Evolutionary conservation across 2,329 filamentous ascomycete genomes (phyloP).

Genomic region (Alternaria gansuensis): DNA sequence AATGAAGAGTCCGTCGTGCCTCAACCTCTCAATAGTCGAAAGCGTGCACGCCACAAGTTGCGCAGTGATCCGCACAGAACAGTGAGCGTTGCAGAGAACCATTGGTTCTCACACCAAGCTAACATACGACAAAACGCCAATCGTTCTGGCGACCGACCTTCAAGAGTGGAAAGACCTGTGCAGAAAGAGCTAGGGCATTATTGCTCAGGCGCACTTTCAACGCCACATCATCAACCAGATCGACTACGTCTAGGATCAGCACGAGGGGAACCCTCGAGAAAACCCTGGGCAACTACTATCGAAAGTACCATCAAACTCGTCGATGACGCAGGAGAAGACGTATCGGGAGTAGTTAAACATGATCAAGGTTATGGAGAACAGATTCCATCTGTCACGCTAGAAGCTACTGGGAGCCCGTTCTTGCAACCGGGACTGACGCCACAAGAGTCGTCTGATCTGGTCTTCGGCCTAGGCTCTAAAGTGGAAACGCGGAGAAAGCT

Average conservation of each 20-base stretch:
- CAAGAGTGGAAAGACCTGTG: not conserved
- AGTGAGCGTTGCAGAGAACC: not conserved
- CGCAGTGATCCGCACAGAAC: not conserved
- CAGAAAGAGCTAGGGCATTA: not conserved
- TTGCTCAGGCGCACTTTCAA: not conserved
- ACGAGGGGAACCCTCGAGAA: not conserved
- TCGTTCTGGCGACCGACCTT: not conserved
- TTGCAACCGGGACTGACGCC: conserved; percentile 18
- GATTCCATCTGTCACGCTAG: not conserved
- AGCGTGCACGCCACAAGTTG: not conserved
- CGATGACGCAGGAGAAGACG: not conserved
- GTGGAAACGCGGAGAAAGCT: not conserved
- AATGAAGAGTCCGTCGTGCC: not conserved
- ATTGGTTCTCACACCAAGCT: not conserved
- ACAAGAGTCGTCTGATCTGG: conserved; percentile 10
- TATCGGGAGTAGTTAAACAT: no score
- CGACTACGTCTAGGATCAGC: not conserved
- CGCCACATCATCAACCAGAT: not conserved
- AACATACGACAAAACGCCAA: not conserved
- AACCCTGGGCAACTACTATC: not conserved
- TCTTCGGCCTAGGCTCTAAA: conserved; percentile 13
- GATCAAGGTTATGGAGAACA: not conserved
- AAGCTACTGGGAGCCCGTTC: conserved; percentile 8
- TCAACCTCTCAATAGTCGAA: not conserved
- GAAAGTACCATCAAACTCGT: not conserved